Evolutionary conservation across 768 basidiomycete species (phyloP), one percentile per base, ranked within the genome.

Genomic region (Jaapia argillacea): DNA sequence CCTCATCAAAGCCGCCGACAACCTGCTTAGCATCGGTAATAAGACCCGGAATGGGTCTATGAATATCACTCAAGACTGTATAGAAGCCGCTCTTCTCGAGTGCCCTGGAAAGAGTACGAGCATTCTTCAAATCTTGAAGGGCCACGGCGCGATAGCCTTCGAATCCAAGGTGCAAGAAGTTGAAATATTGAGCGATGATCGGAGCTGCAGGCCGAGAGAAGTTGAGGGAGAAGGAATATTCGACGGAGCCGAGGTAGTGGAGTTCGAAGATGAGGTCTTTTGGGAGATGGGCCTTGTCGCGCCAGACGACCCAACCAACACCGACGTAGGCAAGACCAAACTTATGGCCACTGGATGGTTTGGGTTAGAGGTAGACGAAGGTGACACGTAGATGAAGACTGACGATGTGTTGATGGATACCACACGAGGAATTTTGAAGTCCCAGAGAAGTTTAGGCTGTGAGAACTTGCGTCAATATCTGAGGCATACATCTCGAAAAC

Each of bases 151-250:
- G 64, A 55, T 69, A 76, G 14, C 74, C 75, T 46, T 71, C 62
- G 49, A 72, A 77, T 21, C 78, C 77, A 24, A 80, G 70, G 51
- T 77, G 75, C 28, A 80, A 48, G 57, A 79, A 71, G 58, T 74
- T 79, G 64, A 75, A 81, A 63, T 70, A 82, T 54, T 78, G 77
- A 18, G 67, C 73, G 42, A 79, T 68, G 50, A 78, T 74, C 3
- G 77, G 77, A 40, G 74, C 73, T 27, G 76, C 75, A 12, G 78
- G 72, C 13, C 75, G 72, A 39, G 74, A 77, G 58, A 76, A 77
- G 61, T 77, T 76, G 45, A 76, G 63, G 16, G 75, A 77, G 60
- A 79, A 82, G 1, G 83, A 83, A 58, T 91, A 92, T 58, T 94
- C 87, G 45, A 72, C 66, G 27, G 58, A 68, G 36, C 68, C 68